Conservation (phyloP, 768 basidiomycete species). For the Lentinula raphanica region DNA sequence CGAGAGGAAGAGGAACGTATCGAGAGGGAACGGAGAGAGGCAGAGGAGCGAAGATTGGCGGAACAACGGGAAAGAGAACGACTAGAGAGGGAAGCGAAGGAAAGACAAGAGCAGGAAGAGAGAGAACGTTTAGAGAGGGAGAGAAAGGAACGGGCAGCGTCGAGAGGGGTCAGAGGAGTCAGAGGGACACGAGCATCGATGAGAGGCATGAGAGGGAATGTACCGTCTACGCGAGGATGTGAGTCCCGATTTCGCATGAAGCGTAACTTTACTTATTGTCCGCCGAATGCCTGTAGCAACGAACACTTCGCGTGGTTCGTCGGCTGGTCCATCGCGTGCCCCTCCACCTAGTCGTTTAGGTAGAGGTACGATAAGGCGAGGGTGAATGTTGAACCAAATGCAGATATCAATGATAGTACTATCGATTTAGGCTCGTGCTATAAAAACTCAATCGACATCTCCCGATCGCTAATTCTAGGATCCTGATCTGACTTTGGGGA, state of each 20-base stretch:
- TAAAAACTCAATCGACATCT: too few species aligned
- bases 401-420: too few species aligned
- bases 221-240: conserved; percentile 3
- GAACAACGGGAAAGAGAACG: conserved; percentile 41
- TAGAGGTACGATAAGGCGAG: background rate
- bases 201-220: conserved; percentile 41
- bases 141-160: conserved; percentile 30
- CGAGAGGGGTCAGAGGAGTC: conserved; percentile 62
- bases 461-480: too few species aligned
- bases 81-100: conserved; percentile 44
- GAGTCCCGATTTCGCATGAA: background rate
- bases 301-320: background rate
- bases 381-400: too few species aligned
- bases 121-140: conserved; percentile 41
- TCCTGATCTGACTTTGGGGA: too few species aligned
- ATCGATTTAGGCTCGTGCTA: too few species aligned
- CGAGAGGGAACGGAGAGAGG: conserved; percentile 36
- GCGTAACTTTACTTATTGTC: background rate
- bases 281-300: background rate
- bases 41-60: conserved; percentile 37
- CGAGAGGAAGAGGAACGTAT: conserved; percentile 42
- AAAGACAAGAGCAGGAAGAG: conserved; percentile 37
- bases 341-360: background rate
- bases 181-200: conserved; percentile 66
- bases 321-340: background rate